Evolutionary conservation across 495 filamentous ascomycete species (phyloP), one percentile per base, ranked within the genome.

Genomic region (Penicillium angulare): DNA sequence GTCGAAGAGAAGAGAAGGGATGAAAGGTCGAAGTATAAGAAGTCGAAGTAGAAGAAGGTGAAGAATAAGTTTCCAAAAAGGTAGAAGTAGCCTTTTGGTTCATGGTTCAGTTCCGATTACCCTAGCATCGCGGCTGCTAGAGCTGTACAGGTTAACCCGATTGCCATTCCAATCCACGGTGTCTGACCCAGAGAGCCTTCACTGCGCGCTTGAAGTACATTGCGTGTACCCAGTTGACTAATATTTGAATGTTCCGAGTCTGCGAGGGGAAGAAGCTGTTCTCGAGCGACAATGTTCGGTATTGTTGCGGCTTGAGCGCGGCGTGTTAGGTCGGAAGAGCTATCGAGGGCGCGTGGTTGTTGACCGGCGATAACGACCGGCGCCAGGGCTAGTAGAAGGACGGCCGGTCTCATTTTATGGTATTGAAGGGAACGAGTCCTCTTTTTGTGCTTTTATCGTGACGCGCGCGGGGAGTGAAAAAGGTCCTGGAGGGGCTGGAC

Each of bases 161-260:
- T 73, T 13, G 69, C 74, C 72, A 75, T 75, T 20, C 74, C 74
- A 43, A 74, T 73, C 74, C 74, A 77, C 24, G 74, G 74, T 0
- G 74, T 71, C 49, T 77, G 72, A 18, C 74, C 74, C 0, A 77
- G 59, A 8, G 66, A 69, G 22, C 74, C 74, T 51, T 77, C 74
- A 48, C 71, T 77, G 50, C 73, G 62, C 31, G 63, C 69, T 43
- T 61, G 63, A 33, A 70, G 63, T 8, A 67, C 39, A 47, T 63
- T 45, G 9, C 56, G 47, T 24, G 54, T 48, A 21, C 17, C 24
- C 40, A 46, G 40, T 44, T 47, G 20, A 26, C 42, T 40, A 16
- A 18, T 17, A 6, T n/a, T 32, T 7, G 10, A 6, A 2, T 27
- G 42, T 2, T 49, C 45, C 1, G 17, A 20, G 3, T 55, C 59